Conservation (phyloP, 257 asterid genomes). For the Schizonepeta tenuifolia region DNA sequence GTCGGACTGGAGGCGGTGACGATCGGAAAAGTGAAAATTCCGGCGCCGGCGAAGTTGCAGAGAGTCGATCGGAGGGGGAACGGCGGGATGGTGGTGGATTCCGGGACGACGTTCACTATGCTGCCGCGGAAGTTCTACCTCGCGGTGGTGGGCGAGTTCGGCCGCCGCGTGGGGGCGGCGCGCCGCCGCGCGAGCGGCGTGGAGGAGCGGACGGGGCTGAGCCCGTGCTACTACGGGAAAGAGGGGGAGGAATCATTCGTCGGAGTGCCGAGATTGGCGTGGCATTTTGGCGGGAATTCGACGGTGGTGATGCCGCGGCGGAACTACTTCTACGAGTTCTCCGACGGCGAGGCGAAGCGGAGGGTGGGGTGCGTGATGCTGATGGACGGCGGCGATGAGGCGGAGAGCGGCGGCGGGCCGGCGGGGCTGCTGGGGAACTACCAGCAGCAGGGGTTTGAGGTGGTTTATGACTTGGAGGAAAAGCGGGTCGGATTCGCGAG, state of each 20-base stretch:
- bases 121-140: conserved; percentile 61
- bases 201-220: conserved; percentile 73
- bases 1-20: conserved; percentile 74
- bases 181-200: conserved; percentile 55
- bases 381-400: conserved; percentile 85
- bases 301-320: conserved; percentile 81
- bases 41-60: conserved; percentile 58
- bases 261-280: conserved; percentile 50
- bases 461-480: conserved; percentile 83
- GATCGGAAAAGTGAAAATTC: conserved; percentile 50
- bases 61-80: conserved; percentile 66
- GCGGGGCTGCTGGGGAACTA: conserved; percentile 94
- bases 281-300: conserved; percentile 82
- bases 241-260: conserved; percentile 12
- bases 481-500: conserved; percentile 81
- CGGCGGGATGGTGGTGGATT: conserved; percentile 99
- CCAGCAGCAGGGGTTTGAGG: conserved; percentile 97
- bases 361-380: conserved; percentile 83
- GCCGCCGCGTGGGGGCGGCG: conserved; percentile 42
- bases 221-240: conserved; percentile 70
- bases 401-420: conserved; percentile 77
- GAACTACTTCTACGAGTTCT: conserved; percentile 77
- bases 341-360: conserved; percentile 44
- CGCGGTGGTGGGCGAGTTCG: conserved; percentile 54
- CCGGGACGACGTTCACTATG: conserved; percentile 94